Evolutionary conservation across 2,329 filamentous ascomycete genomes (phyloP), one percentile per base, ranked within the genome.

Genomic region (Arthrobotrys entomopaga): DNA sequence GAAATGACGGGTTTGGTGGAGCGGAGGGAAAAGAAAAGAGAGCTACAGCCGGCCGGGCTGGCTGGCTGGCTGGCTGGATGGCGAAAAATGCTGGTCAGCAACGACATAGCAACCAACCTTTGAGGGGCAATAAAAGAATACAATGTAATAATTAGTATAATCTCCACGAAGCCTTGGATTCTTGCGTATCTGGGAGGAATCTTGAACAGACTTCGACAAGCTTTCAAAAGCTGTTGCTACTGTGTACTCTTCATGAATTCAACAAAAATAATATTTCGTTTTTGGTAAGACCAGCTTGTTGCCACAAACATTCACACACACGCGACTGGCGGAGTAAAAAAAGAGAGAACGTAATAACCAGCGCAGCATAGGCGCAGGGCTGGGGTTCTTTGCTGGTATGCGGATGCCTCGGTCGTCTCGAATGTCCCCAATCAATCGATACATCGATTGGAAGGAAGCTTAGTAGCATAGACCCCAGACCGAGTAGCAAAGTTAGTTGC

Each of bases 351-450:
- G 69, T 53, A 73, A 61, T 61, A 66, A 61, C 46, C 43, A 57
- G 63, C 70, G 63, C 63, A 67, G 58, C 40, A 46, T 15, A 46
- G 42, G 42, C 42, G 16, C 42, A 20, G 20, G 48, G 16, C 42
- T 46, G 42, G 6, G 42, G 2, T 19, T n/a, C 13, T 46, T 13
- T 20, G 29, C 56, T 50, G 65, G 65, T 49, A 60, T 70, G 49
- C 49, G 15, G 22, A 50, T 61, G 26, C 65, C 52, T 53, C 24
- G 19, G 26, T 70, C 65, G 65, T 70, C 50, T 70, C 65, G 65
- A 70, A 20, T 50, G 50, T 50, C 56, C 58, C 57, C 38, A 49
- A n/a, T n/a, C n/a, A 53, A 29, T 29, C 20, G 11, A 48, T 48
- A 53, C 8, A 22, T 13, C 50, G 13, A 34, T 16, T 7, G 49